Evolutionary conservation across 805 yeast genomes (phyloP).

Genomic region (Hanseniaspora taiwanica): DNA sequence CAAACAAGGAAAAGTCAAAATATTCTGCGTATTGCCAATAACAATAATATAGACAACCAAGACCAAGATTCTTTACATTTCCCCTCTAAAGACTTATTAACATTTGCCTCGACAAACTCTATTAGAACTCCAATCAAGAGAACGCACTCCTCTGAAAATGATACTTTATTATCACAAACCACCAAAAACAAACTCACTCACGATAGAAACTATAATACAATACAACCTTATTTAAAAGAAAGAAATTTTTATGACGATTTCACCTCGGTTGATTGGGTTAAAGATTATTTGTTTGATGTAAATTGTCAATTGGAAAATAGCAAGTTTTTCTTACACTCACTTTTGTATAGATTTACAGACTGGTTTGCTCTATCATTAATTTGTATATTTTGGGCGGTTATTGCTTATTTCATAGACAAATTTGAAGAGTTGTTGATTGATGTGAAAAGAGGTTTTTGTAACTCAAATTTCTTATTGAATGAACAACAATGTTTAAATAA

Average conservation of each 20-base stretch:
- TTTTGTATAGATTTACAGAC: slow-evolving; percentile 16
- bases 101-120: slow-evolving; percentile 1
- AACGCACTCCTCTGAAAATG: slow-evolving; percentile 1
- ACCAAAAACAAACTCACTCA: too few relatives aligned
- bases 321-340: not conserved
- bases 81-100: not conserved
- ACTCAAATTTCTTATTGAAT: slow-evolving; percentile 29
- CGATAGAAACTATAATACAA: too few relatives aligned
- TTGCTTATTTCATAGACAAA: slow-evolving; percentile 37
- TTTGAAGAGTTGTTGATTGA: slow-evolving; percentile 36
- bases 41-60: too few relatives aligned
- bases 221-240: not conserved
- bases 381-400: slow-evolving; percentile 32
- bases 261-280: slow-evolving; percentile 49
- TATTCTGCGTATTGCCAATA: not conserved
- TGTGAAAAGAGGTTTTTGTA: slow-evolving; percentile 39
- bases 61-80: too few relatives aligned
- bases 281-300: slow-evolving; percentile 30
- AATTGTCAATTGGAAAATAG: slow-evolving; percentile 21
- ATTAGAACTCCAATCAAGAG: slow-evolving; percentile 5
- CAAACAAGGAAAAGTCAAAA: not conserved
- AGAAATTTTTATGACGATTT: slow-evolving; percentile 42
- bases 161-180: too few relatives aligned
- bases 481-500: slow-evolving; percentile 30
- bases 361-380: slow-evolving; percentile 38